phyloP scores from a whole-genome alignment of 108 stramenopile species.

The Conticribra weissflogii region DNA sequence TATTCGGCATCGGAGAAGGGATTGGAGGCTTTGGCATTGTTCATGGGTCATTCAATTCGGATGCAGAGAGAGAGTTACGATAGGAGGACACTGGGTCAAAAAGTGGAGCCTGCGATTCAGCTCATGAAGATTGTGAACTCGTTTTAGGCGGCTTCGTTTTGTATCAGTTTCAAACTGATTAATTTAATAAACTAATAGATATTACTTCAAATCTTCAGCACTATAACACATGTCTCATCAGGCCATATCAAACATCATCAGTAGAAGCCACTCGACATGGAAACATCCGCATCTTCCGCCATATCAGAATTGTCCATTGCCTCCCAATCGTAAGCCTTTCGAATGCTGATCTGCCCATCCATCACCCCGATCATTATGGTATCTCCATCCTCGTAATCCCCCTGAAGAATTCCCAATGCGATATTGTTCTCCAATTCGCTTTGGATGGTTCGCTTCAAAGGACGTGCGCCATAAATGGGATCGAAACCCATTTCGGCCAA shows the following conservation, averaged over 20 bases:
- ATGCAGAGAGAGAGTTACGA: constrained; percentile 91
- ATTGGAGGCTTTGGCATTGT: constrained; percentile 83
- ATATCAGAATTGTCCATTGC: constrained; percentile 10
- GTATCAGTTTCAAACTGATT: background rate
- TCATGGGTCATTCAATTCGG: constrained; percentile 84
- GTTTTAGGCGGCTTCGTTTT: background rate
- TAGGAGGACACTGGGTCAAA: constrained; percentile 74
- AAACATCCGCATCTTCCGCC: constrained; percentile 3
- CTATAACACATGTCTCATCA: no score
- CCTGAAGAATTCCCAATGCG: constrained; percentile 83
- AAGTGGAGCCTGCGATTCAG: constrained; percentile 80
- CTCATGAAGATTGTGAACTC: constrained; percentile 58
- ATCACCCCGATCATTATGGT: constrained; percentile 60
- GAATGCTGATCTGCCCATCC: constrained; percentile 43
- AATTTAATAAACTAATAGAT: no score
- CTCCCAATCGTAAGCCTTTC: constrained; percentile 38
- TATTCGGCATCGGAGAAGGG: constrained; percentile 73
- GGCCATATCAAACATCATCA: no score
- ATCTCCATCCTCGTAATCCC: constrained; percentile 83
- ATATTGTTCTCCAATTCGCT: constrained; percentile 93
- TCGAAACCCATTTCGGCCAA: constrained; percentile 91
- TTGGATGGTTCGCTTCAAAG: constrained; percentile 95
- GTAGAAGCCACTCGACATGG: background rate
- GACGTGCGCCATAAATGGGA: constrained; percentile 96
- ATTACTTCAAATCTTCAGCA: no score